These are phyloP conservation scores for Didymellaceae sp. DNA, from an alignment of 2,329 filamentous ascomycete species.

Conservation along the genomic window DNA sequence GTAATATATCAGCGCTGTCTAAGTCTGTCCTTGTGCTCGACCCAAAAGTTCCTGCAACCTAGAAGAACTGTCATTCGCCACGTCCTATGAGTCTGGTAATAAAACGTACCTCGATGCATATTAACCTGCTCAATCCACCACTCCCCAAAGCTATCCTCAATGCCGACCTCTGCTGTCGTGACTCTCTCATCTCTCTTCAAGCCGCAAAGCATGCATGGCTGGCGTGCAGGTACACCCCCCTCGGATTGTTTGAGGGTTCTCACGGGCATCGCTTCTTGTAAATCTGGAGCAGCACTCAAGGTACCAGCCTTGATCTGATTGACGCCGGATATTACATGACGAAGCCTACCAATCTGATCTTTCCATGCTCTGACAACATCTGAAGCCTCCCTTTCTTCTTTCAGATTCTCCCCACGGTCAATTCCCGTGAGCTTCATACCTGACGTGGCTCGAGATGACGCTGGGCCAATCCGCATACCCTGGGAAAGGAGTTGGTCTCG, in stretches of 20 bases:
- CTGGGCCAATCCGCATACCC: constrained; percentile 82
- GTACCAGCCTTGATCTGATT: constrained; percentile 58
- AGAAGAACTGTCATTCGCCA: constrained; percentile 29
- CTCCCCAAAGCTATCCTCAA: constrained; percentile 92
- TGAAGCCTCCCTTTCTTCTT: constrained; percentile 83
- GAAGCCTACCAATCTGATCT: constrained; percentile 74
- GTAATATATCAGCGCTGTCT: constrained; percentile 65
- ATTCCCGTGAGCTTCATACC: constrained; percentile 91
- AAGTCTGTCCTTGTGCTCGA: constrained; percentile 73
- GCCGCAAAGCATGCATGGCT: constrained; percentile 84
- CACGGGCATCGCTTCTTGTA: constrained; percentile 72
- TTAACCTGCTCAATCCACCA: constrained; percentile 82
- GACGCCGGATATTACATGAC: constrained; percentile 72
- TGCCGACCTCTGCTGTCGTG: constrained; percentile 72
- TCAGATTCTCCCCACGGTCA: constrained; percentile 79
- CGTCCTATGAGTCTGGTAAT: background rate
- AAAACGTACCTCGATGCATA: constrained; percentile 67
- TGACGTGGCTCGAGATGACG: constrained; percentile 69
- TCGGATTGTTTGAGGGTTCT: constrained; percentile 66
- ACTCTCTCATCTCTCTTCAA: constrained; percentile 87
- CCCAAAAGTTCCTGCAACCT: constrained; percentile 85
- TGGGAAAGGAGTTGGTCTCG: constrained; percentile 84
- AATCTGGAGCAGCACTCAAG: constrained; percentile 67
- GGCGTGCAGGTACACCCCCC: constrained; percentile 74
- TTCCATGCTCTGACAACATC: constrained; percentile 80